phyloP scores from a whole-genome alignment of 2,329 filamentous ascomycete genomes.

The Phoma sp. region DNA sequence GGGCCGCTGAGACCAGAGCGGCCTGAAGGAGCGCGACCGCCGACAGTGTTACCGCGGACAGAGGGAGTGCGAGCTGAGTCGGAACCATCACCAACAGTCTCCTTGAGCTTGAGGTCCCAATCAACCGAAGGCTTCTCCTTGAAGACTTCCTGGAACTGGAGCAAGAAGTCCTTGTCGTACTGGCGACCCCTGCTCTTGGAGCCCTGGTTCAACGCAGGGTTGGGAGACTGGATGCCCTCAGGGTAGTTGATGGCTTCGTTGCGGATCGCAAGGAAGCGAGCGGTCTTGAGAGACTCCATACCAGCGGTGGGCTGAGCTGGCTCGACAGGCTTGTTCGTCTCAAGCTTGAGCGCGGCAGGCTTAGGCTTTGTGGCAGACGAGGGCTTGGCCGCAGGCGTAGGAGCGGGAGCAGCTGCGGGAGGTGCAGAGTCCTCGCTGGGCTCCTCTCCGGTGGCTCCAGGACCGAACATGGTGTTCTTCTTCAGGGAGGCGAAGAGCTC shows the following conservation, averaged over 20 bases:
- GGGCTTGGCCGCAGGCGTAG: constrained; percentile 37
- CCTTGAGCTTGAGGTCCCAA: constrained; percentile 88
- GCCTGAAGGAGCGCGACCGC: constrained; percentile 56
- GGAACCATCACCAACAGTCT: constrained; percentile 79
- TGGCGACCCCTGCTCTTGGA: constrained; percentile 86
- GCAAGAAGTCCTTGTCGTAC: constrained; percentile 92
- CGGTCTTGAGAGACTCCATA: constrained; percentile 89
- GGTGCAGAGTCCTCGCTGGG: constrained; percentile 42
- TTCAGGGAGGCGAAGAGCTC: constrained; percentile 56
- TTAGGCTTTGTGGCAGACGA: constrained; percentile 72
- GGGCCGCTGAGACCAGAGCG: constrained; percentile 33
- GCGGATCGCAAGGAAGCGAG: constrained; percentile 83
- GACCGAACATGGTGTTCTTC: constrained; percentile 56
- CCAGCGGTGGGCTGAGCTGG: constrained; percentile 92
- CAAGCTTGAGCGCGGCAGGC: constrained; percentile 86
- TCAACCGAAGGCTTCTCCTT: constrained; percentile 95
- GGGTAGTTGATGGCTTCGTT: constrained; percentile 79
- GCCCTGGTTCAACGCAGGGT: constrained; percentile 85
- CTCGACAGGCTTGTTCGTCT: constrained; percentile 85
- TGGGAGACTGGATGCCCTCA: constrained; percentile 82
- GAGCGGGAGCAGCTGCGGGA: constrained; percentile 54
- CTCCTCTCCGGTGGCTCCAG: constrained; percentile 48
- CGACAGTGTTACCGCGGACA: constrained; percentile 61
- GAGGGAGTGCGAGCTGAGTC: constrained; percentile 69
- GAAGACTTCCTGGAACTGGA: constrained; percentile 96